A percentile compares a stretch with the other conserved stretches of the same genome.
phyloP scores from a whole-genome alignment of 2,329 filamentous ascomycete genomes.

The Reticulascus tulasneorum region DNA sequence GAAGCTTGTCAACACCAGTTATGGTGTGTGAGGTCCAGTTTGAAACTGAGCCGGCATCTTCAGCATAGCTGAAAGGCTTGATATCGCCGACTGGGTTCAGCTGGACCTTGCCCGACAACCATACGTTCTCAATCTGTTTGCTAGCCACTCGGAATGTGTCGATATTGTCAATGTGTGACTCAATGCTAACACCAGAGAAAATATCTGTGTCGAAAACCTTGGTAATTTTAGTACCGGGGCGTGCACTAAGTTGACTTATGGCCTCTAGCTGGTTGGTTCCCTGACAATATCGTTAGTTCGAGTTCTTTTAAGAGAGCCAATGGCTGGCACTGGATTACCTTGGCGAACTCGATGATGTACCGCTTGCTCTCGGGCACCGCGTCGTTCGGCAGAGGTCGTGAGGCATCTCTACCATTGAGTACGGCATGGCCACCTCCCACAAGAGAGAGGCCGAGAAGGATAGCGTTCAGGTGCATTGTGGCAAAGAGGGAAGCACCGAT shows the following conservation, averaged over 20 bases:
- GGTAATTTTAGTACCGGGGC: slow-evolving; percentile 15
- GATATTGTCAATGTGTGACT: slow-evolving; percentile 16
- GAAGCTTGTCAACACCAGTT: slow-evolving; percentile 2
- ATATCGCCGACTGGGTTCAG: slow-evolving; percentile 11
- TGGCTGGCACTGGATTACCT: no score
- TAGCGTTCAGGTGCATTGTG: no score
- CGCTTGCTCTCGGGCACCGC: slow-evolving; percentile 11
- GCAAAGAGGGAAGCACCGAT: no score
- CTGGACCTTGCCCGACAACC: slow-evolving; percentile 21
- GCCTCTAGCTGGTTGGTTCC: slow-evolving; percentile 9
- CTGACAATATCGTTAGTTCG: no score
- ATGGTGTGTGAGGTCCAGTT: slow-evolving; percentile 31
- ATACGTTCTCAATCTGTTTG: slow-evolving; percentile 35
- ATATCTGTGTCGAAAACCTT: slow-evolving; percentile 22
- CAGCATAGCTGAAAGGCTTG: slow-evolving; percentile 6
- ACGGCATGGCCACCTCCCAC: no score
- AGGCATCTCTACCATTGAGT: no score
- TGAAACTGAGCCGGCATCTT: slow-evolving; percentile 20
- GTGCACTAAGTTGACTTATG: slow-evolving; percentile 8
- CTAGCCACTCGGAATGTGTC: slow-evolving; percentile 22
- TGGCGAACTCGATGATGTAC: slow-evolving; percentile 11
- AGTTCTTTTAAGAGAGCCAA: no score
- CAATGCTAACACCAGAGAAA: slow-evolving; percentile 24
- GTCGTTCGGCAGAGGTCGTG: no score
- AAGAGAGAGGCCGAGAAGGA: no score